Evolutionary conservation across 371 early-diverging fungal genomes (phyloP), one percentile per base, ranked within the genome.

Genomic region (Apophysomyces ossiformis): DNA sequence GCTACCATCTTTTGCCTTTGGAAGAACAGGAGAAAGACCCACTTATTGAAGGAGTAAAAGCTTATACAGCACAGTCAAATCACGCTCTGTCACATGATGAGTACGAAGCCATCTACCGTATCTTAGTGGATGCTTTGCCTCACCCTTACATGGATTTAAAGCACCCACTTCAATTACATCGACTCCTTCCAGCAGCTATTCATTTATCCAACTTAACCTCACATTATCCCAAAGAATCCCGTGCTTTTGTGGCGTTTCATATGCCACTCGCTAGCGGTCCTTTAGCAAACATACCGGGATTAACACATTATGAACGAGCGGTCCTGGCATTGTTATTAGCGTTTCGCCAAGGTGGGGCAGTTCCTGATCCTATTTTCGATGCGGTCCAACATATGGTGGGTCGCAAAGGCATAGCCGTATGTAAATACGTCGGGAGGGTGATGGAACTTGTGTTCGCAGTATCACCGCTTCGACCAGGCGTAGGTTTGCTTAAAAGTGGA

Each of bases 201-300:
- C 69, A 82, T 69, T 70, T 87, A 15, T 76, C 87, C 37, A 84
- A 86, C 62, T 61, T 86, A 15, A 83, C 83, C 7, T 79, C 84
- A 7, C 81, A 85, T 57, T 72, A 85, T 63, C 86, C 87, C 26
- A 87, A 87, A 64, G 89, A 89, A 66, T 79, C 89, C 0, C 71
- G 89, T 15, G 86, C 87, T 1, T 80, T 85, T 58, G 81, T 83
- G 0, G 82, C 87, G 1, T 87, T 86, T 63, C 85, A 86, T 45
- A 79, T 87, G 73, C 84, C 87, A 36, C 69, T 89, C 0, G 81
- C 89, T 1, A 82, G 86, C 12, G 89, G 89, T 2, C 78, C 86
- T 0, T 73, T 87, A 8, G 80, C 86, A 15, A 86, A 87, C 63
- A 73, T 85, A 6, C 87, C 85, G 9, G 89, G 89, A 3, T 41